Conservation (phyloP, 768 basidiomycete genomes). For the Termitomyces sp. region DNA sequence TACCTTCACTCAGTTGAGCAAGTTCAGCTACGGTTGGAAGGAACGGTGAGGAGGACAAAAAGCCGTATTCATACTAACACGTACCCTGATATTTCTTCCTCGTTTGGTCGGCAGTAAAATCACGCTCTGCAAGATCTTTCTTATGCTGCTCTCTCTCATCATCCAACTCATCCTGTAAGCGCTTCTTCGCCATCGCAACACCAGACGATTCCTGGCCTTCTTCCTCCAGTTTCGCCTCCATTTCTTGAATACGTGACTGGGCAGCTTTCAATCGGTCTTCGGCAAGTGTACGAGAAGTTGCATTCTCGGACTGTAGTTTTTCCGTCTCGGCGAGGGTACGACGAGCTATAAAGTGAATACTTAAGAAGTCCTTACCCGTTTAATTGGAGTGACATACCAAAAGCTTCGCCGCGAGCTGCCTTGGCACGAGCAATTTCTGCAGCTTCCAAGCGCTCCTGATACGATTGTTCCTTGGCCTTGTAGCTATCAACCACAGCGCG, state of each 20-base stretch:
- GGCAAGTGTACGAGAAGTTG: constrained; percentile 45
- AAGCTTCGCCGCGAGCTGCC: constrained; percentile 56
- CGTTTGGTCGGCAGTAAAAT: constrained; percentile 74
- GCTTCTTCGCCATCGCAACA: constrained; percentile 54
- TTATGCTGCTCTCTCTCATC: constrained; percentile 74
- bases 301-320: constrained; percentile 44
- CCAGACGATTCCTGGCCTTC: constrained; percentile 65
- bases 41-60: background rate
- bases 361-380: background rate
- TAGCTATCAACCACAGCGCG: constrained; percentile 60
- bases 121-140: constrained; percentile 74
- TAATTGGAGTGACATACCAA: constrained; percentile 33
- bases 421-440: constrained; percentile 66
- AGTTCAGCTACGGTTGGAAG: constrained; percentile 51
- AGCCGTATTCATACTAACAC: background rate
- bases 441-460: constrained; percentile 56
- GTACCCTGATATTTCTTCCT: constrained; percentile 83
- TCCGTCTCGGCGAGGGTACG: constrained; percentile 58
- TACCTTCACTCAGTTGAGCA: constrained; percentile 76
- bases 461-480: constrained; percentile 54
- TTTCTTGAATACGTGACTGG: constrained; percentile 49
- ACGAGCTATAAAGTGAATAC: constrained; percentile 2
- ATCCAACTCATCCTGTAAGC: constrained; percentile 71
- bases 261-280: constrained; percentile 44
- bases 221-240: constrained; percentile 60